Conservation (phyloP, 2,329 filamentous ascomycete genomes). For the Botrytis deweyae region DNA sequence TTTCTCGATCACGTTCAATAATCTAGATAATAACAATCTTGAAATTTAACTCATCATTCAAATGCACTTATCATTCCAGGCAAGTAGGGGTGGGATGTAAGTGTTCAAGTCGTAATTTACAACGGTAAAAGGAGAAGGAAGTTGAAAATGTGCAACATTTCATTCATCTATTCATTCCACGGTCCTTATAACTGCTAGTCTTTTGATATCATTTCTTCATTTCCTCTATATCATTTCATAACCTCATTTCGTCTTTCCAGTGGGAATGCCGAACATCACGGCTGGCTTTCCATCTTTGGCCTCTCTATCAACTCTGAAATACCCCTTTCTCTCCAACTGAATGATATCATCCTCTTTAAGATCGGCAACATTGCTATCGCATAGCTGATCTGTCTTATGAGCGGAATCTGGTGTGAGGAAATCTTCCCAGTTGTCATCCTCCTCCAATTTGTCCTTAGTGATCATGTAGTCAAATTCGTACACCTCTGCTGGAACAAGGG, state of each 20-base stretch:
- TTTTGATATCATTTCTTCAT: constrained; percentile 9
- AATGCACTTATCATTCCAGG: background rate
- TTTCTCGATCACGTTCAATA: background rate
- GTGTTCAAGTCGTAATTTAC: background rate
- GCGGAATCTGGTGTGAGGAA: constrained; percentile 74
- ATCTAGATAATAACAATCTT: background rate
- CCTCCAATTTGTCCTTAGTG: constrained; percentile 90
- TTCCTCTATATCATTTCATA: background rate
- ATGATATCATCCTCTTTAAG: constrained; percentile 89
- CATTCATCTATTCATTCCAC: background rate
- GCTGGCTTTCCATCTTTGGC: constrained; percentile 58
- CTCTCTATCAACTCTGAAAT: constrained; percentile 76
- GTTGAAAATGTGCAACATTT: background rate
- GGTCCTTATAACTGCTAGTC: background rate
- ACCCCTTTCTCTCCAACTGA: constrained; percentile 91
- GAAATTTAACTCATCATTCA: background rate
- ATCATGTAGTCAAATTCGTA: constrained; percentile 96
- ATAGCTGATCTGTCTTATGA: constrained; percentile 70
- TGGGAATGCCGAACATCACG: constrained; percentile 69
- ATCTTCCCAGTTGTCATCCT: constrained; percentile 82
- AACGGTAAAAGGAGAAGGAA: background rate
- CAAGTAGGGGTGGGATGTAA: background rate
- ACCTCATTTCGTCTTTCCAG: constrained; percentile 52
- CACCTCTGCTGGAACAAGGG: constrained; percentile 77
- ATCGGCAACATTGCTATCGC: constrained; percentile 75